Base-by-base conservation (phyloP, 73 alveolate genomes). In the Effrenium voratum region DNA sequence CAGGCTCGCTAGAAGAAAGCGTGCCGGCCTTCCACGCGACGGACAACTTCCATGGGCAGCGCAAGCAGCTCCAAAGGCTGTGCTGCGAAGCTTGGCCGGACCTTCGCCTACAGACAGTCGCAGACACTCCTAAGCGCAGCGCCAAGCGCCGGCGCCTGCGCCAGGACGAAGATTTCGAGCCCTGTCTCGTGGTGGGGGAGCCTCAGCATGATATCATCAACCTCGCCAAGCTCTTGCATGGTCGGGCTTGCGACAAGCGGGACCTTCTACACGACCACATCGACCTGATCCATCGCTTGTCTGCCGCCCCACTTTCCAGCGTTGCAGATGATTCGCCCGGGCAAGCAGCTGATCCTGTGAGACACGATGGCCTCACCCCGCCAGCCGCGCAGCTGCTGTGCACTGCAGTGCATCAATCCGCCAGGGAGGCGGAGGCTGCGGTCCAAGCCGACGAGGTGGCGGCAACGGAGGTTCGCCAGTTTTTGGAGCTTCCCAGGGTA, bases 201-300 rank as follows among this genome's bases (percentile, higher is more conserved):
- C 83, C 83, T 24, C 83, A 72, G n/a, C 83, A 72, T 36, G 83
- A 72, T 36, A 36, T 72, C 50, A 72, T 72, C 46, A 72, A 72
- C 49, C 30, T 72, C 8, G 12, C 50, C 30, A 72, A 72, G 50
- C 83, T 72, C 13, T 36, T 72, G 50, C 83, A 72, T 36, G 83
- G 83, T 34, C 16, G 83, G 8, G 83, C 83, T 13, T 46, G 50
- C 32, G 83, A 72, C 83, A 72, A 72, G 50, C 50, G 36, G 12
- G 50, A 72, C 49, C 47, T 72, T 46, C 83, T 72, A 10, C 83
- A 49, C 8, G 83, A 72, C 47, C 83, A 72, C n/a, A 5, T 28
- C 46, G 83, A 72, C 16, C 47, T 72, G 16, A 6, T 72, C 32
- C 83, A n/a, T n/a, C n/a, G n/a, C n/a, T n/a, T n/a, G n/a, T n/a